Percentiles rank a stretch among this genome's conserved stretches.
Conservation (phyloP, 768 basidiomycete species). For the Termitomyces bulborhizus region DNA sequence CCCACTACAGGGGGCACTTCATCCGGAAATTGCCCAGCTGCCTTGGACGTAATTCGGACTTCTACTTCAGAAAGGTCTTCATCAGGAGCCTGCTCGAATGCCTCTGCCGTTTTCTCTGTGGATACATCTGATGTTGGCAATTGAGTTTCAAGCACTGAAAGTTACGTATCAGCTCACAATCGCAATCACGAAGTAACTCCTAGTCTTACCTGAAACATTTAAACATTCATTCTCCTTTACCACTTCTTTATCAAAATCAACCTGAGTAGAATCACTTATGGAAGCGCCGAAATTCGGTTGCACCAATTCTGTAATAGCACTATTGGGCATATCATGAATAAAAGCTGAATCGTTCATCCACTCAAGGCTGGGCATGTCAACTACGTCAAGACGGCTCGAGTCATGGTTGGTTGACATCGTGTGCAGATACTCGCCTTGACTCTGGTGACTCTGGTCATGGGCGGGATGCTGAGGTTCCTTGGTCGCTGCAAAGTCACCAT, state of each 20-base stretch:
- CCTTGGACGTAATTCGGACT: neutral
- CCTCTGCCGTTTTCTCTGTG: neutral
- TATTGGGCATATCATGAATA: neutral
- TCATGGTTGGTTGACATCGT: neutral
- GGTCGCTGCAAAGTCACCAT: slow-evolving; percentile 9
- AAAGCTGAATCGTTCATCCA: neutral
- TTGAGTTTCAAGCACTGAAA: neutral
- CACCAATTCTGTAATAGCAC: neutral
- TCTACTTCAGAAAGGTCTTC: neutral
- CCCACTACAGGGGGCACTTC: neutral
- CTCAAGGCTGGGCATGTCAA: neutral
- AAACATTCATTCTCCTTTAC: neutral
- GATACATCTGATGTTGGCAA: neutral
- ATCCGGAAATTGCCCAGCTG: neutral
- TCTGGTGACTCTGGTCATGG: neutral
- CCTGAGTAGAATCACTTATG: neutral
- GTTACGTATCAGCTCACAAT: neutral
- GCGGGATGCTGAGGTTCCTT: neutral
- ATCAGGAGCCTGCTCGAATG: neutral
- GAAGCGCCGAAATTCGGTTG: neutral
- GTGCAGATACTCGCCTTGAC: neutral
- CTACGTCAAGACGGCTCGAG: neutral
- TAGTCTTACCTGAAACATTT: neutral
- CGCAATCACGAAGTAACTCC: neutral
- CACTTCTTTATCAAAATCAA: neutral